Base-by-base conservation (phyloP, 352 stramenopile species). In the Globisporangium carolinianum region DNA sequence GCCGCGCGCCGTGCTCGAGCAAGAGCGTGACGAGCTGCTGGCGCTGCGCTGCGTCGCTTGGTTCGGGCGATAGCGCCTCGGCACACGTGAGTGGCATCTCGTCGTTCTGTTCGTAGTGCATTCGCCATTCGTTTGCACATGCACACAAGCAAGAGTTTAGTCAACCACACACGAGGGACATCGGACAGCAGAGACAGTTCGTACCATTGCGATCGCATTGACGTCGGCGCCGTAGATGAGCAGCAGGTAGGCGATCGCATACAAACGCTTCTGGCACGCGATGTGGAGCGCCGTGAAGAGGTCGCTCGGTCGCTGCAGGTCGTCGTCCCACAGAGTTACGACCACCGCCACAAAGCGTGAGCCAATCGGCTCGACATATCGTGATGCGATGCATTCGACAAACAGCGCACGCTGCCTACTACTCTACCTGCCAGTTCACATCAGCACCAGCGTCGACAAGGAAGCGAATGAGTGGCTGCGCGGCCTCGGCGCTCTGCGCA, bases 201-300 rank as follows among this genome's bases (percentile, higher is more conserved):
- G 1, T 51, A 90, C 82, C 54, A 65, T 53, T 11, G 82, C 80
- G 51, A 90, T 76, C 8, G 82, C 76, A 45, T 92, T 92, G 8
- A 89, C 76, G 55, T 92, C 82, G 0, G 79, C 80, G 5, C 75
- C 82, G 58, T 83, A 88, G 37, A 89, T 54, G 24, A 92, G 59
- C 36, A 92, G 69, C 45, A 92, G 38, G 51, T 87, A 80, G 11
- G 73, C 72, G 51, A 89, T 69, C 17, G 62, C 65, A 53, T 75
- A 88, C 54, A 90, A 61, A 39, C 79, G 86, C 50, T 81, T 82
- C 48, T 51, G 39, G 59, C 82, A 90, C 24, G 80, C 80, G 10
- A 92, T 51, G 50, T 92, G 82, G 5, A 92, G 56, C 32, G 76
- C 71, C 9, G 82, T 89, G 43, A 66, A 75, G 35, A 90, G 58